Evolutionary conservation across 1,284 basidiomycete species (phyloP).

Genomic region (Pseudozyma hubeiensis): DNA sequence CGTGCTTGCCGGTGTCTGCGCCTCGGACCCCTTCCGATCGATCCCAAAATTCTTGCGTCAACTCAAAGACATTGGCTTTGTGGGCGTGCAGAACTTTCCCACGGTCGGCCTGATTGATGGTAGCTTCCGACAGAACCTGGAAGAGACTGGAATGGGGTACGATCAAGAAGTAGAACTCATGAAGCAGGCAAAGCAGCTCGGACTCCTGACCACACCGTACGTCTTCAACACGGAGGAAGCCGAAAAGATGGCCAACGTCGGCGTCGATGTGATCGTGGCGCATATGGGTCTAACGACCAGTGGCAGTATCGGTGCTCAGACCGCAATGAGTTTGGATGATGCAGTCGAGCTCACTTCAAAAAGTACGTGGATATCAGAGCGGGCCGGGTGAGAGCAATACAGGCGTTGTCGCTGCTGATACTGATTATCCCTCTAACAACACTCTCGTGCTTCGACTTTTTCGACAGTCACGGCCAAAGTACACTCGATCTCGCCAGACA

Average conservation of each 20-base stretch:
- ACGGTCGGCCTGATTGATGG: conserved; percentile 50
- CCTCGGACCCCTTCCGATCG: conserved; percentile 44
- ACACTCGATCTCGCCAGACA: conserved; percentile 31
- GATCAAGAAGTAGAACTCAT: conserved; percentile 45
- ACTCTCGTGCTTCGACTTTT: neutral
- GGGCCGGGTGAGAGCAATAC: neutral
- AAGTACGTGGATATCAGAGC: conserved; percentile 18
- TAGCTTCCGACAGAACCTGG: conserved; percentile 46
- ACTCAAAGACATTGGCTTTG: conserved; percentile 40
- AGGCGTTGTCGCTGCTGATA: neutral
- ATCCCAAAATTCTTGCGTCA: conserved; percentile 48
- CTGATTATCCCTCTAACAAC: neutral
- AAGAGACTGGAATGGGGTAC: conserved; percentile 52
- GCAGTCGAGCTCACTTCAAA: conserved; percentile 36
- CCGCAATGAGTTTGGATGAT: conserved; percentile 42
- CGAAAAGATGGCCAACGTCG: conserved; percentile 34
- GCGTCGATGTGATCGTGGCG: conserved; percentile 40
- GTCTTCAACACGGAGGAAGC: conserved; percentile 44
- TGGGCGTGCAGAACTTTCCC: conserved; percentile 51
- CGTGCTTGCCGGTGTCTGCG: conserved; percentile 45
- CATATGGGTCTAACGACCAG: conserved; percentile 48
- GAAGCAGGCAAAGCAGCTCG: conserved; percentile 33
- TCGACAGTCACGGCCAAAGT: conserved; percentile 32
- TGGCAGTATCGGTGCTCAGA: conserved; percentile 44
- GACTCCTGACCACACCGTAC: conserved; percentile 44